Evolutionary conservation across 2,329 filamentous ascomycete species (phyloP).

Genomic region (Epichloe sibirici): DNA sequence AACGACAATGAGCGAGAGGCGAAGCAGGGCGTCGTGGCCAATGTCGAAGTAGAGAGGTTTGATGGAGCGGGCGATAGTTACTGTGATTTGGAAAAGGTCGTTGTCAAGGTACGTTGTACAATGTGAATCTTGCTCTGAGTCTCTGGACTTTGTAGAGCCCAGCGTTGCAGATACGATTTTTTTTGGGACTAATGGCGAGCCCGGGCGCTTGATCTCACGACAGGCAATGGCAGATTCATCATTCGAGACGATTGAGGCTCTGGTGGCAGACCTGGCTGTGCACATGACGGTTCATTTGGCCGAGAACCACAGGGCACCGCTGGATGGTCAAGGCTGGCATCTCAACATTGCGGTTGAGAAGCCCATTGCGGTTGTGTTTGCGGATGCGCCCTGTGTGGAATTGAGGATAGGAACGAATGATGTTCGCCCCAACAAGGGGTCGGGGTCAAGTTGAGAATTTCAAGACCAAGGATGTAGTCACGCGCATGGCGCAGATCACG

Average conservation of each 20-base stretch:
- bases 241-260: slow-evolving; percentile 52
- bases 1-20: slow-evolving; percentile 56
- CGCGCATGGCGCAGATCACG: no score
- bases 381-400: slow-evolving; percentile 59
- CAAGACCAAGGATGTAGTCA: background rate
- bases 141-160: no score
- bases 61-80: slow-evolving; percentile 36
- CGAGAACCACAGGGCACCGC: slow-evolving; percentile 6
- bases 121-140: no score
- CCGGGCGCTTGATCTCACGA: background rate
- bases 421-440: slow-evolving; percentile 2
- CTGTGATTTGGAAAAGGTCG: slow-evolving; percentile 41
- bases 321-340: slow-evolving; percentile 27
- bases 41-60: slow-evolving; percentile 47
- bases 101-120: slow-evolving; percentile 43
- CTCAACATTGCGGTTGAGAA: slow-evolving; percentile 56
- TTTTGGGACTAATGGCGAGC: background rate
- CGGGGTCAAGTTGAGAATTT: background rate
- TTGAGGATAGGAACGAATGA: slow-evolving; percentile 19
- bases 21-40: slow-evolving; percentile 55
- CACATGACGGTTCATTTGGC: slow-evolving; percentile 33
- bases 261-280: slow-evolving; percentile 37
- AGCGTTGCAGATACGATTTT: background rate
- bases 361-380: slow-evolving; percentile 60
- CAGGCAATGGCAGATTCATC: slow-evolving; percentile 43